phyloP scores from a whole-genome alignment of 2,329 filamentous ascomycete species.

The Botrytis hyacinthi region DNA sequence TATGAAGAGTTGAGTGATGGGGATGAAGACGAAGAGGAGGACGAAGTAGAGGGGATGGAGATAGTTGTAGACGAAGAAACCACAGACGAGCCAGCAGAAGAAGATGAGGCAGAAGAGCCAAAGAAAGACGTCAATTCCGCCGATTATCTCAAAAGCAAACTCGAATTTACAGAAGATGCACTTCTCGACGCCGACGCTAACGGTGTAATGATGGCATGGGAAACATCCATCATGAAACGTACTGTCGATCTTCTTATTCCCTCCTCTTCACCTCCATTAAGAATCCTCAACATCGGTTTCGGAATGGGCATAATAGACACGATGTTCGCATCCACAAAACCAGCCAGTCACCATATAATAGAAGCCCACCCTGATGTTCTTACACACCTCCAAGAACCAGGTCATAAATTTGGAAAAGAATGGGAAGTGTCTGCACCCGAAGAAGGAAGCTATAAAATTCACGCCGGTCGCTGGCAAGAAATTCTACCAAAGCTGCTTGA shows the following conservation, averaged over 20 bases:
- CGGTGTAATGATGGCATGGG: slow-evolving; percentile 94
- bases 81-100: slow-evolving; percentile 34
- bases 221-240: slow-evolving; percentile 78
- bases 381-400: slow-evolving; percentile 50
- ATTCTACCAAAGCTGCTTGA: slow-evolving; percentile 67
- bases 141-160: slow-evolving; percentile 64
- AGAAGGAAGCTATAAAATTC: slow-evolving; percentile 63
- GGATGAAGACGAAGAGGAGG: slow-evolving; percentile 46
- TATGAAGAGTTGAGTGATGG: slow-evolving; percentile 68
- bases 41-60: slow-evolving; percentile 37
- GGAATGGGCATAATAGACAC: slow-evolving; percentile 87
- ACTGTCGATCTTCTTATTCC: slow-evolving; percentile 67
- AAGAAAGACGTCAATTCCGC: slow-evolving; percentile 55
- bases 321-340: slow-evolving; percentile 66
- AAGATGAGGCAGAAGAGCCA: slow-evolving; percentile 23
- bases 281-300: slow-evolving; percentile 82
- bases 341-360: slow-evolving; percentile 75
- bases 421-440: slow-evolving; percentile 57
- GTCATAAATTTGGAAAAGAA: slow-evolving; percentile 48
- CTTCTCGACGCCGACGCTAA: slow-evolving; percentile 74
- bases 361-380: slow-evolving; percentile 81
- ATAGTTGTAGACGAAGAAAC: slow-evolving; percentile 28
- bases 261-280: slow-evolving; percentile 52
- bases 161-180: slow-evolving; percentile 63
- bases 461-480: slow-evolving; percentile 79